Base-by-base conservation (phyloP, 1,284 basidiomycete species). In the Cystobasidium sp. region DNA sequence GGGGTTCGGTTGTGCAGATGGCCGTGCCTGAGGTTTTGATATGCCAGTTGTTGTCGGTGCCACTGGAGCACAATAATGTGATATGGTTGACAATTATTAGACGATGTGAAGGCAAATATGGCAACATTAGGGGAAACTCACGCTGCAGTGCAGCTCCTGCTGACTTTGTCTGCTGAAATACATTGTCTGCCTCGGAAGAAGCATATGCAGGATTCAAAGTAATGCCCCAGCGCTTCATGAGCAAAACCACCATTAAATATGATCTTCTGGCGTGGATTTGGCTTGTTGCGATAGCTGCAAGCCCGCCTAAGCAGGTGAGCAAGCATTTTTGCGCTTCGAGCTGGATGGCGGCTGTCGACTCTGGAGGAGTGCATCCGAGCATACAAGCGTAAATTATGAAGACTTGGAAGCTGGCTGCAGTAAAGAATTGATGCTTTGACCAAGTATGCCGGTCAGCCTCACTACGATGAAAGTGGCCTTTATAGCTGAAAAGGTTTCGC, bases 391-490 rank as follows among this genome's bases (percentile, higher is more conserved):
- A 65, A 31, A 73, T 58, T 10, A 73, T 52, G 41, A 64, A 73
- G 18, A 67, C 70, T 22, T 64, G 70, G 41, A 37, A 64, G 18
- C 46, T 66, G 10, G 70, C 70, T 14, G 70, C 70, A 5, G 70
- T 73, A 39, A 73, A 73, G 43, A 73, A 55, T 55, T 73, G 70
- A 58, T 73, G 70, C 49, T 66, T 31, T 53, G n/a, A 66, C 31
- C n/a, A 20, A 9, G 51, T 39, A 41, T 14, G 20, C 16, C 18
- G 22, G 12, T 44, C 24, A 31, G 51, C 16, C 2, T 31, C 31
- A 5, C 31, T 31, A 2, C 5, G 31, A 31, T 31, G 31, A 31
- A 31, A 31, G 31, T 31, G 31, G 31, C 31, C 5, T 31, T 31
- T 31, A 31, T 1, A 31, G 31, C 31, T 5, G 31, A 9, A 3